Base-by-base conservation (phyloP, 768 basidiomycete species). In the Hortiboletus campestris region DNA sequence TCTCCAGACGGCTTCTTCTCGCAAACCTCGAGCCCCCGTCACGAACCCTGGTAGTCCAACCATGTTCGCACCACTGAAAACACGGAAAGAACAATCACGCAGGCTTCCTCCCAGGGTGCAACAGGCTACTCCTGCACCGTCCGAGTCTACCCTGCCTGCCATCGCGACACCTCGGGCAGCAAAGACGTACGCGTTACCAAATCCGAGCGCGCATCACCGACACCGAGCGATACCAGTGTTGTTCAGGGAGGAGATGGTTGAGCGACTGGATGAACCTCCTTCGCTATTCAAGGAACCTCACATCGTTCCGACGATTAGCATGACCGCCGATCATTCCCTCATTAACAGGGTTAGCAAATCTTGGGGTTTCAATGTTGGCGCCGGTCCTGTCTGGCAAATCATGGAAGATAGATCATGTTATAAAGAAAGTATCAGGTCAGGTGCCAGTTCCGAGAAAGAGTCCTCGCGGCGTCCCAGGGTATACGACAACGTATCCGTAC, bases 331-430 rank as follows among this genome's bases (percentile, higher is more conserved):
- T 48, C 55, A 72, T 1, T 74, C 73, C 31, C 71, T 86, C 39
- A 76, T 76, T 2, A 79, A 81, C 47, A 77, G 86, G 42, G 56
- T 88, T 10, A 84, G 78, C 62, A 89, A 84, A 62, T 76, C 86
- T 0, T 89, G 85, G 86, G 84, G 86, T 0, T 84, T 81, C 63
- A 89, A 88, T 59, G 81, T 88, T 14, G 89, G 90, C 4, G 67
- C 82, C 3, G 91, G 91, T 0, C 89, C 90, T 1, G 62, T 90
- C 7, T 93, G 90, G 89, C 86, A 91, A 55, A 69, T 91, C 35
- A 70, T 80, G 41, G 91, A 94, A 64, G 91, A 94, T 59, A 72
- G 89, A 47, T 82, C 80, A 1, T 93, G 87, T 81, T 92, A 76
- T 68, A 91, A 88, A 64, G 91, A 92, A 61, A 76, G 80, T 4